phyloP scores from a whole-genome alignment of 2,329 filamentous ascomycete species.

The Myotisia sp. region DNA sequence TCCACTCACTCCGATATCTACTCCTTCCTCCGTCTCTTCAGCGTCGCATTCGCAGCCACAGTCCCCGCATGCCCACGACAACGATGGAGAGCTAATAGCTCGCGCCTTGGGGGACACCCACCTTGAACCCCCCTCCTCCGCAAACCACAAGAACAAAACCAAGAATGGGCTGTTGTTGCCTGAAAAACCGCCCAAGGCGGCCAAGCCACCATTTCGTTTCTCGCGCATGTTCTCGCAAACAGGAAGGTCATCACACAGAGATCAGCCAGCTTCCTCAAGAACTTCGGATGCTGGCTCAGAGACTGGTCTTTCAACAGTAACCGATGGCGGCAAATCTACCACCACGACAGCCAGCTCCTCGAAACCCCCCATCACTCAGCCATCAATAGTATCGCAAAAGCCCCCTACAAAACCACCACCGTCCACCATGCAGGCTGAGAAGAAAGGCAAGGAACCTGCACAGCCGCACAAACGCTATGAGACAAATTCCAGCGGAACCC shows the following conservation, averaged over 20 bases:
- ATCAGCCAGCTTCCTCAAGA: slow-evolving; percentile 8
- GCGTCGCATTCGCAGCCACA: slow-evolving; percentile 20
- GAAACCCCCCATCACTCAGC: not conserved
- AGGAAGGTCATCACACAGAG: slow-evolving; percentile 26
- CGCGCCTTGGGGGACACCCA: slow-evolving; percentile 31
- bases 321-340: not conserved
- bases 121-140: slow-evolving; percentile 15
- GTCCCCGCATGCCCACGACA: slow-evolving; percentile 20
- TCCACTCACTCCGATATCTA: slow-evolving; percentile 29
- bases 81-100: slow-evolving; percentile 24
- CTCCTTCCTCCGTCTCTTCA: slow-evolving; percentile 31
- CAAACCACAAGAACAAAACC: not conserved
- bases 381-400: slow-evolving; percentile 3
- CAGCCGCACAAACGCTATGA: slow-evolving; percentile 40
- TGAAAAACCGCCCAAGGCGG: slow-evolving; percentile 23
- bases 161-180: slow-evolving; percentile 24
- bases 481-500: slow-evolving; percentile 50
- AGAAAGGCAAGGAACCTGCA: slow-evolving; percentile 16
- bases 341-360: not conserved
- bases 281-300: slow-evolving; percentile 15
- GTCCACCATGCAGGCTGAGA: slow-evolving; percentile 17
- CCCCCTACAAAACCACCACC: slow-evolving; percentile 18
- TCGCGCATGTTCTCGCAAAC: slow-evolving; percentile 34
- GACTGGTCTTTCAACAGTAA: not conserved
- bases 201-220: slow-evolving; percentile 32